Evolutionary conservation across 306 rosid species (phyloP).

Genomic region (Citrullus mucosospermus): DNA sequence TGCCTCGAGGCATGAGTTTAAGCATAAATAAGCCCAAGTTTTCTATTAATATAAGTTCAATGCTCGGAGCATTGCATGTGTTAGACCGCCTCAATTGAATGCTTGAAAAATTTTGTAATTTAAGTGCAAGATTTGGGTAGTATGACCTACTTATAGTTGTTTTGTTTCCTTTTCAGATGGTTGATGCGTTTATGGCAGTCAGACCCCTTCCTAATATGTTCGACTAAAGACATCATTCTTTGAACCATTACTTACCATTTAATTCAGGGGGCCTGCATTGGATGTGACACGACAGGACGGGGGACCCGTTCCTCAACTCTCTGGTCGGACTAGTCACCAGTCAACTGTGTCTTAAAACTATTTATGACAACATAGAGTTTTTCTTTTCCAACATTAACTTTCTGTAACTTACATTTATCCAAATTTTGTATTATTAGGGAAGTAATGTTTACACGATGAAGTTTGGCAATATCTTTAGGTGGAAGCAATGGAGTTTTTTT

Average conservation of each 20-base stretch:
- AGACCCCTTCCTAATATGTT: conserved; percentile 79
- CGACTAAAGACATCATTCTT: conserved; percentile 14
- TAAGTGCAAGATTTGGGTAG: background rate
- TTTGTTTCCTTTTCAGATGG: conserved; percentile 43
- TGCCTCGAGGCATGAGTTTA: too few relatives aligned
- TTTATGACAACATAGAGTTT: background rate
- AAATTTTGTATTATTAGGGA: background rate
- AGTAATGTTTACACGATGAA: background rate
- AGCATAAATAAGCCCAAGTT: background rate
- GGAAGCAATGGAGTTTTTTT: too few relatives aligned
- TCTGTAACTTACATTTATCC: background rate
- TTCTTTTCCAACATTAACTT: background rate
- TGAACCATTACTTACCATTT: background rate
- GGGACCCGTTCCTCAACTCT: too few relatives aligned
- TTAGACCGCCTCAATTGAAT: background rate
- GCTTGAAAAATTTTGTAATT: background rate
- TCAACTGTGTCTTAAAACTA: too few relatives aligned
- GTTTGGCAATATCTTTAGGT: background rate
- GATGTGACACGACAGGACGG: background rate
- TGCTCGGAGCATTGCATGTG: background rate
- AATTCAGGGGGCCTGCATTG: background rate
- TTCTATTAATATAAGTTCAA: background rate
- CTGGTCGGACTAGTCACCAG: too few relatives aligned
- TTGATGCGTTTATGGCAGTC: conserved; percentile 83
- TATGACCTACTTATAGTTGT: background rate